Evolutionary conservation across 2,329 filamentous ascomycete species (phyloP).

Genomic region (Furcasterigmium furcatum): DNA sequence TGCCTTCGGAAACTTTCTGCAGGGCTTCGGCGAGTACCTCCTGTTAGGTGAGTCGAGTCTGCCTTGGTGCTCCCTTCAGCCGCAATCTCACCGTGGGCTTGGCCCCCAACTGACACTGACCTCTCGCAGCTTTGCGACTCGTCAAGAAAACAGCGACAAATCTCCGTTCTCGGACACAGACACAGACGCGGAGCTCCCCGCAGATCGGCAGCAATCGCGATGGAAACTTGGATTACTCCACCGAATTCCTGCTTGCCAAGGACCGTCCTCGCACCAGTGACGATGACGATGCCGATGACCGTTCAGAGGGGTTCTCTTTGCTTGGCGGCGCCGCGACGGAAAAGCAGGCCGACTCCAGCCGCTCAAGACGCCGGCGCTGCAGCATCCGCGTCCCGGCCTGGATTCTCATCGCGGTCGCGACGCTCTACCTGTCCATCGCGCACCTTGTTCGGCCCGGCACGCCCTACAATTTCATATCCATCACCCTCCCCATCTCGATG

Average conservation of each 20-base stretch:
- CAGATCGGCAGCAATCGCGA: neutral
- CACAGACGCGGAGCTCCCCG: neutral
- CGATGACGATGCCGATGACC: neutral
- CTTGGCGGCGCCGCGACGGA: neutral
- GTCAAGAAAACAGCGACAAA: neutral
- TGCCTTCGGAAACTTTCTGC: constrained; percentile 16
- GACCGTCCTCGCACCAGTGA: neutral
- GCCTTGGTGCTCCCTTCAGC: constrained; percentile 4
- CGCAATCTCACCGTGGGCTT: constrained; percentile 12
- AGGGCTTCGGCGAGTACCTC: constrained; percentile 13
- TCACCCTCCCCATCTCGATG: constrained; percentile 25
- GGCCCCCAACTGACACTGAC: constrained; percentile 10
- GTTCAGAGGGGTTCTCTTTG: neutral
- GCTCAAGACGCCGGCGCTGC: neutral
- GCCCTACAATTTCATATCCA: constrained; percentile 25
- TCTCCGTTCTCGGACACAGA: neutral
- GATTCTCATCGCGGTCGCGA: constrained; percentile 9
- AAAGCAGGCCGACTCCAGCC: neutral
- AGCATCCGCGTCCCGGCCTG: neutral
- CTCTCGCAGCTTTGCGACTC: neutral
- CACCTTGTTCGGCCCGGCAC: constrained; percentile 21
- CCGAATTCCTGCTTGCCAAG: neutral
- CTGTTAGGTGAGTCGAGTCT: constrained; percentile 15
- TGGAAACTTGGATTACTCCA: neutral
- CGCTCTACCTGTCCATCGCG: constrained; percentile 15